phyloP scores from a whole-genome alignment of 495 filamentous ascomycete species.

The Penicillium pancosmium region DNA sequence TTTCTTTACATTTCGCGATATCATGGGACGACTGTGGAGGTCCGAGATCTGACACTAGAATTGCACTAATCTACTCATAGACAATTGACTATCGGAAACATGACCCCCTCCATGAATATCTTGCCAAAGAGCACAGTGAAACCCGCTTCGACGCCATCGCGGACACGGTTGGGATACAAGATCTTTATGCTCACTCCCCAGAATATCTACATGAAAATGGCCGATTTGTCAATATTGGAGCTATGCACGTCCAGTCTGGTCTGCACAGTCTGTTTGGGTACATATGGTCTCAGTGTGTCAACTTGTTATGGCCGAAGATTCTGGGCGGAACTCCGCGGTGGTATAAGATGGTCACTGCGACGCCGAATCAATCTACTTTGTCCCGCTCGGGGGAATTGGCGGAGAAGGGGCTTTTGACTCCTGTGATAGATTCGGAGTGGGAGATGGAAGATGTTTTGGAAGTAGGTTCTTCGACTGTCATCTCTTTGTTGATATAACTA shows the following conservation, averaged over 20 bases:
- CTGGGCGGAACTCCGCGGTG: constrained; percentile 2
- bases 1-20: too few species aligned
- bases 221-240: constrained; percentile 7
- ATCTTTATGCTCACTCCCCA: not conserved
- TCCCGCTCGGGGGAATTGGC: not conserved
- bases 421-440: constrained; percentile 4
- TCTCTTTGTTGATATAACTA: not conserved
- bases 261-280: not conserved
- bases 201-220: not conserved
- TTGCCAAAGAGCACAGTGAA: not conserved
- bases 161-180: constrained; percentile 3
- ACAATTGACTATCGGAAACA: not conserved
- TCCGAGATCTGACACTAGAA: too few species aligned
- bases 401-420: not conserved
- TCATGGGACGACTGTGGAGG: too few species aligned
- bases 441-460: constrained; percentile 7
- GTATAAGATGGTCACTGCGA: not conserved
- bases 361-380: not conserved
- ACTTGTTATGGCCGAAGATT: not conserved
- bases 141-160: constrained; percentile 4
- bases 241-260: constrained; percentile 1
- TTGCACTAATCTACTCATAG: not conserved
- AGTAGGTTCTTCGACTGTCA: not conserved
- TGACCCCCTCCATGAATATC: constrained; percentile 1
- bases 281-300: not conserved